These are phyloP conservation scores for Alnus glutinosa DNA, from an alignment of 306 rosid genomes.

Conservation along the genomic window DNA sequence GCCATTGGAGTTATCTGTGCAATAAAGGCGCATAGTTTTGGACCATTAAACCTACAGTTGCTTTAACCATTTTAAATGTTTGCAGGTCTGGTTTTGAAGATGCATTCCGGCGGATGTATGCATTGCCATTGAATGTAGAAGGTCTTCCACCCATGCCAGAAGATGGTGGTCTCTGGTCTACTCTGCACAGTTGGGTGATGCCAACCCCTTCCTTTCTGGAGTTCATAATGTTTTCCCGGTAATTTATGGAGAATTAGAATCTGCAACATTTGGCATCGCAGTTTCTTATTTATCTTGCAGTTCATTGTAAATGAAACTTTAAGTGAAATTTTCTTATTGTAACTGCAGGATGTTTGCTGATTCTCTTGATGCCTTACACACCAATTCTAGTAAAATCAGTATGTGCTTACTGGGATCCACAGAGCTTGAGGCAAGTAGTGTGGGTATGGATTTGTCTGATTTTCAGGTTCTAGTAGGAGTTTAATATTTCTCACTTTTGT, in stretches of 20 bases:
- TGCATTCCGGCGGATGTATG: slow-evolving; percentile 71
- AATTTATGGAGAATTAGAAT: slow-evolving; percentile 23
- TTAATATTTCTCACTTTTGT: slow-evolving; percentile 26
- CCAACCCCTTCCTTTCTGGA: slow-evolving; percentile 95
- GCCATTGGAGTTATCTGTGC: background rate
- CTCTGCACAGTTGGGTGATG: slow-evolving; percentile 98
- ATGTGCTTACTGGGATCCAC: slow-evolving; percentile 76
- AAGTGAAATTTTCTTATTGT: slow-evolving; percentile 31
- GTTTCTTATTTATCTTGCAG: slow-evolving; percentile 18
- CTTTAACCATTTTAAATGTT: slow-evolving; percentile 29
- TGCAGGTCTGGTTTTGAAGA: slow-evolving; percentile 79
- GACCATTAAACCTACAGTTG: slow-evolving; percentile 1
- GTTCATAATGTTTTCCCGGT: slow-evolving; percentile 92
- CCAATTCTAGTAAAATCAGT: slow-evolving; percentile 41
- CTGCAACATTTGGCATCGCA: background rate
- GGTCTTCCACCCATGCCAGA: slow-evolving; percentile 99
- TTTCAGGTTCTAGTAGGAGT: slow-evolving; percentile 20
- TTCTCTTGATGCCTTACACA: slow-evolving; percentile 75
- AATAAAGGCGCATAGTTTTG: background rate
- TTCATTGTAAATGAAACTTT: slow-evolving; percentile 15
- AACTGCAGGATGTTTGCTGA: slow-evolving; percentile 86
- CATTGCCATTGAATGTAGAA: slow-evolving; percentile 54
- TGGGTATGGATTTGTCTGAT: slow-evolving; percentile 1
- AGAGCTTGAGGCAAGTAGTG: slow-evolving; percentile 63
- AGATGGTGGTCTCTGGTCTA: slow-evolving; percentile 89